Base-by-base conservation (phyloP, 495 filamentous ascomycete species). In the Bacidia rubella region DNA sequence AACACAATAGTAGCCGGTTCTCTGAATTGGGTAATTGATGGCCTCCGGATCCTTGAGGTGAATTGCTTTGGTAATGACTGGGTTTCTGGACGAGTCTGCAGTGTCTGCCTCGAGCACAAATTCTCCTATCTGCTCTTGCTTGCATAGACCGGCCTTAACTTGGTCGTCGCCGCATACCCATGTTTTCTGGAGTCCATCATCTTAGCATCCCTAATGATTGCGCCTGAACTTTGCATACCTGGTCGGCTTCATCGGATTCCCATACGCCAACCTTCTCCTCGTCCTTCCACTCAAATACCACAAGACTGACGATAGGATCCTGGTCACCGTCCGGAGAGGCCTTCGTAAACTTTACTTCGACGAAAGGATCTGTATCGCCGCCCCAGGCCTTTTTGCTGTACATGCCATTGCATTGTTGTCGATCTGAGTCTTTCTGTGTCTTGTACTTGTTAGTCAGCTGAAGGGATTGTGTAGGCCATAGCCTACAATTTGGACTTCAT, bases 1-100 rank as follows among this genome's bases (percentile, higher is more conserved):
- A 48, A 99, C 86, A 59, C 92, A 99, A 68, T 93, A 99, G 70
- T 95, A 99, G 29, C 92, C 92, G 0, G 92, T 99, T 64, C 83
- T 84, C 50, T 79, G 78, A 42, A 96, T 81, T 15, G 74, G 73
- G 59, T 96, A 99, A 25, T 85, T 83, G 66, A 93, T 77, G 0
- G 85, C 76, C 20, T 62, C 59, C 5, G 85, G 75, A 54, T 86
- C 70, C 58, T 87, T 92, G 25, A 97, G 75, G 65, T 96, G 80
- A 50, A 97, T 71, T 15, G 86, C 85, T 65, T 83, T 64, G 47
- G 87, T 90, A 38, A 83, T 64, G 57, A 99, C 90, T 12, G 78
- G 63, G 54, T 75, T 86, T 45, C 75, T 68, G 10, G 85, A 85
- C 49, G 70, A 65, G 10, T 82, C 76, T 42, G 76, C 83, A 22